Evolutionary conservation across 2,329 filamentous ascomycete species (phyloP), one percentile per base, ranked within the genome.

Genomic region (Biscogniauxia sp.): DNA sequence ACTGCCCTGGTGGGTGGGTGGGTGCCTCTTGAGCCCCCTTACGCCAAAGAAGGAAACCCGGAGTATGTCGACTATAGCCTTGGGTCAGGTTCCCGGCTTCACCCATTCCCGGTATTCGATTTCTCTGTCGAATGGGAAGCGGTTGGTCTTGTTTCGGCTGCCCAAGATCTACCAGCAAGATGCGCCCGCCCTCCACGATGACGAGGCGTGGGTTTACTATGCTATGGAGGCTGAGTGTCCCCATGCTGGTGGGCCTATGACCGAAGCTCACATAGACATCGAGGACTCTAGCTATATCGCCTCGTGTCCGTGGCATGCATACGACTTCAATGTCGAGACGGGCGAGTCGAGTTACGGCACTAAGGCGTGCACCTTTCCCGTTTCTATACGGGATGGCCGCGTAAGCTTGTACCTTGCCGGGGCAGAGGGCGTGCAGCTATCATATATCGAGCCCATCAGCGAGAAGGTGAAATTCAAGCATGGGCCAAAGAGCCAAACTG

Each of bases 271-370:
- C 7, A 74, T 80, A 23, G 78, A 80, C 57, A 80, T 80, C 57
- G 78, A 80, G 60, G 78, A 80, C 60, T 80, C 78, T 0, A 77
- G 77, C 1, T 80, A 80, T 62, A 68, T 80, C 23, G 78, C 74
- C 19, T 79, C 78, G 1, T 80, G 78, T 61, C 78, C 78, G 15
- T 80, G 78, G 78, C 78, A 80, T 67, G 78, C 78, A 2, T 80
- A 80, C 64, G 78, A 80, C 65, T 80, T 80, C 63, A 80, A 80
- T 58, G 77, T 80, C 59, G 77, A 80, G 68, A 80, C 78, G 0
- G 78, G 78, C 57, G 76, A 80, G 68, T 80, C 78, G 6, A 80
- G 78, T 61, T 77, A 79, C 19, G 78, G 78, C 11, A 73, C 80
- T 61, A 79, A 78, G 67, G 73, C 78, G 3, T 80, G 78, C 68